These are phyloP conservation scores for Spencermartinsiella ligniputridi DNA, from an alignment of 1,139 yeast genomes.

Conservation along the genomic window DNA sequence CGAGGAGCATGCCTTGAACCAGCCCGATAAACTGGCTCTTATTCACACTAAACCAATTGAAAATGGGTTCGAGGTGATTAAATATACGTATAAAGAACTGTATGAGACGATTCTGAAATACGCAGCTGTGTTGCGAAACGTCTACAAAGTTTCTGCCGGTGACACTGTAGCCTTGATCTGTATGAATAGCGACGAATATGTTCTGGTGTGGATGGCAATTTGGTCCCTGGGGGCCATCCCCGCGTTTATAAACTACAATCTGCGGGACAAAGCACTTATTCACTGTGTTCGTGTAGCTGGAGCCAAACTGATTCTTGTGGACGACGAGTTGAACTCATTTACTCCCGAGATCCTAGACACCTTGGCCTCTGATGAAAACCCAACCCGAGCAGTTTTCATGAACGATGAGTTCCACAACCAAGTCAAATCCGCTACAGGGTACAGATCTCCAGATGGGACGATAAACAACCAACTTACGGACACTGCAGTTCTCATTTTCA, in stretches of 20 bases:
- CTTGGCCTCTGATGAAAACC: constrained; percentile 32
- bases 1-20: neutral
- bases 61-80: constrained; percentile 52
- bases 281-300: constrained; percentile 71
- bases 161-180: constrained; percentile 69
- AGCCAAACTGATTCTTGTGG: constrained; percentile 64
- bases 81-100: constrained; percentile 60
- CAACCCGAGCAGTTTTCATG: constrained; percentile 38
- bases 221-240: constrained; percentile 29
- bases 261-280: constrained; percentile 62
- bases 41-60: neutral
- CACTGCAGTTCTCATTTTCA: constrained; percentile 68
- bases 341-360: constrained; percentile 34
- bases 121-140: constrained; percentile 55
- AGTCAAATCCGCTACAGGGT: constrained; percentile 40
- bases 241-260: constrained; percentile 75
- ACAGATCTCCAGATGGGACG: constrained; percentile 37
- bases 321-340: constrained; percentile 44
- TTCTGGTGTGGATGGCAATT: constrained; percentile 57
- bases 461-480: constrained; percentile 31
- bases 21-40: neutral
- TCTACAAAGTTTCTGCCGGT: constrained; percentile 58
- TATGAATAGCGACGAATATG: constrained; percentile 75
- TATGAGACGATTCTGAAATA: constrained; percentile 60
- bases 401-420: constrained; percentile 43